Base-by-base conservation (phyloP, 352 stramenopile species). In the Phytophthora pluvialis region DNA sequence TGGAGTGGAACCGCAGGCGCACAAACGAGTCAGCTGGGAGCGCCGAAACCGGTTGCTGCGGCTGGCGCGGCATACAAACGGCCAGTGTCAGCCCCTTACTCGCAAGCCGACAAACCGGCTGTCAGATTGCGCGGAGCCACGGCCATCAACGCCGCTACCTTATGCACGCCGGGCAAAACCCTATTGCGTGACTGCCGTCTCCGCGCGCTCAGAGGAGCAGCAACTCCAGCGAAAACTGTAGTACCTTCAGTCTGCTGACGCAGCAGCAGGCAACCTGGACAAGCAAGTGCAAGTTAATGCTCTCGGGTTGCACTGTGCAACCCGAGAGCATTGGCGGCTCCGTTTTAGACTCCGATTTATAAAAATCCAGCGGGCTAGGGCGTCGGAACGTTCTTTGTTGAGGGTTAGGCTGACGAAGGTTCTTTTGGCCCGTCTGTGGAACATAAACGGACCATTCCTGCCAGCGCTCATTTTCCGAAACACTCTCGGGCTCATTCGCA, bases 401-500 rank as follows among this genome's bases (percentile, higher is more conserved):
- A 44, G 54, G 44, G 32, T 29, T 58, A 50, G 51, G 28, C 31
- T 42, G 47, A 59, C 53, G 63, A 71, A 54, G n/a, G 55, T 71
- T 71, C 63, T 55, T 21, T 28, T 40, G 35, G 4, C 46, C 42
- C 55, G 47, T 64, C 46, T 64, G 65, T 18, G 4, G 25, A 4
- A 2, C 50, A 63, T 47, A 61, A 31, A 29, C 48, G 44, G 40
- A 28, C 21, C 52, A 43, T 33, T 31, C 43, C 44, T 13, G 33
- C 9, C 4, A 60, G 40, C 58, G 29, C 60, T 57, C 46, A 46
- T 64, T 55, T 66, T 44, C 38, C 32, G 3, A 56, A 58, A 65
- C 40, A 32, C 29, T 33, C 4, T 29, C 5, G 35, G 47, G 60
- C 67, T 77, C 69, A 77, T 70, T 77, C 69, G 25, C 55, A 66